Conservation (phyloP, 23 red algal species). For the Pyropia haitanensis region DNA sequence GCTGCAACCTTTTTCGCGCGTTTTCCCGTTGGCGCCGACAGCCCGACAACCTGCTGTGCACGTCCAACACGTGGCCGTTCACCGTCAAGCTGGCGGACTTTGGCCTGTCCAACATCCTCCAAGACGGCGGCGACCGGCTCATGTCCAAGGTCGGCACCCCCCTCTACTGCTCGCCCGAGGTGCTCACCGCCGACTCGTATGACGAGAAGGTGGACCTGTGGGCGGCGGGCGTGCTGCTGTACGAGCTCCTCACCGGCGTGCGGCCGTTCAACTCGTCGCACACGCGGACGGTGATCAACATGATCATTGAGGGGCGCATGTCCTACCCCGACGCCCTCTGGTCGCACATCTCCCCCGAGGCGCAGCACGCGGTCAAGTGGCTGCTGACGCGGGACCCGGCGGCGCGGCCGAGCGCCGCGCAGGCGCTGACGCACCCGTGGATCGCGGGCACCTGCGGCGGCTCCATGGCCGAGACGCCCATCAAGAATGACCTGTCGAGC, state of each 20-base stretch:
- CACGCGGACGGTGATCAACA: constrained; percentile 55
- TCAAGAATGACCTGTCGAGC: no score
- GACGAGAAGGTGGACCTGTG: constrained; percentile 69
- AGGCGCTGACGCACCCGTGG: constrained; percentile 76
- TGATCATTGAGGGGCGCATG: constrained; percentile 47
- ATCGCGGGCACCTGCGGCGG: constrained; percentile 12
- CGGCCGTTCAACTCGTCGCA: constrained; percentile 70
- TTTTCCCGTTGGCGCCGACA: neutral
- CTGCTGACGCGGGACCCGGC: constrained; percentile 59
- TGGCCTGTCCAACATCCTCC: constrained; percentile 70
- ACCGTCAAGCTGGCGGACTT: constrained; percentile 79
- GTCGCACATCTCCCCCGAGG: constrained; percentile 48
- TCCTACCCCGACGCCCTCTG: constrained; percentile 36
- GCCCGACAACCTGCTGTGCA: constrained; percentile 73
- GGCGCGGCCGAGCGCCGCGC: constrained; percentile 35
- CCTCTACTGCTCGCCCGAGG: constrained; percentile 70
- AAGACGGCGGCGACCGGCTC: constrained; percentile 15
- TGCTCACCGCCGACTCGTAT: constrained; percentile 64
- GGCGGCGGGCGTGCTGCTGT: constrained; percentile 71
- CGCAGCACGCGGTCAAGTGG: constrained; percentile 44
- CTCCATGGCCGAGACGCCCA: no score
- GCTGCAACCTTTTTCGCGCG: no score
- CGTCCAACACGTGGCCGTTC: constrained; percentile 57
- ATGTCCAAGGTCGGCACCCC: constrained; percentile 67
- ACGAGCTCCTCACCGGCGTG: constrained; percentile 61